phyloP scores from a whole-genome alignment of 192 early-diverging fungal genomes.

The Gaertneriomyces sp. region DNA sequence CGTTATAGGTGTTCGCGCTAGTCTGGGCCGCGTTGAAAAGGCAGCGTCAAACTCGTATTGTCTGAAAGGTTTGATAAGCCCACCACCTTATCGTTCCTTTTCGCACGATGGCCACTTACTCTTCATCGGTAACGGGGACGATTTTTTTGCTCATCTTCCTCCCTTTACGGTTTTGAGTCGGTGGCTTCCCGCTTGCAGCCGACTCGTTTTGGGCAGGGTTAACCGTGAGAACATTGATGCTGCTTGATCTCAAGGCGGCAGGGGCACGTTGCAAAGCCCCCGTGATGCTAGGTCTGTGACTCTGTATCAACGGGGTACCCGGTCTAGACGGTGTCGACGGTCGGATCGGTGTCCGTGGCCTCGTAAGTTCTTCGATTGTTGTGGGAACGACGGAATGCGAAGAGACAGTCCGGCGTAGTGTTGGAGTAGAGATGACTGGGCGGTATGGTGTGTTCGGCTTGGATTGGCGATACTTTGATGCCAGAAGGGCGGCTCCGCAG shows the following conservation, averaged over 20 bases:
- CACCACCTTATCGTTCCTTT: background rate
- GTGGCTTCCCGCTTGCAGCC: no score
- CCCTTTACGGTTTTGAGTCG: no score
- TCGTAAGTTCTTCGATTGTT: no score
- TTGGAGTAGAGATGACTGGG: no score
- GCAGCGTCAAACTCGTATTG: conserved; percentile 41
- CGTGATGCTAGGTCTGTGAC: background rate
- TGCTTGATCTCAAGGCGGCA: background rate
- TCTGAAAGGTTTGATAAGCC: conserved; percentile 6
- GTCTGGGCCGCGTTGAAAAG: conserved; percentile 43
- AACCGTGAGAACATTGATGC: no score
- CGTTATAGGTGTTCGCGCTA: conserved; percentile 45
- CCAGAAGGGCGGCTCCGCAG: no score
- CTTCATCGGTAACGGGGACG: background rate
- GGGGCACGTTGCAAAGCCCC: background rate
- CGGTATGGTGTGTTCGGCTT: no score
- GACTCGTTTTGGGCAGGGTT: no score
- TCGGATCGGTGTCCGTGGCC: no score
- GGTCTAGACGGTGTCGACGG: conserved; percentile 13
- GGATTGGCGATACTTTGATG: no score
- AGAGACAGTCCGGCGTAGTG: no score
- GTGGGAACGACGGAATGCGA: no score
- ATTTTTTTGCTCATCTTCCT: background rate
- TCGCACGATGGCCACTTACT: background rate
- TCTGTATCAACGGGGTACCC: background rate